Conservation (phyloP, 345 rosid genomes). For the Euphorbia tirucalli region DNA sequence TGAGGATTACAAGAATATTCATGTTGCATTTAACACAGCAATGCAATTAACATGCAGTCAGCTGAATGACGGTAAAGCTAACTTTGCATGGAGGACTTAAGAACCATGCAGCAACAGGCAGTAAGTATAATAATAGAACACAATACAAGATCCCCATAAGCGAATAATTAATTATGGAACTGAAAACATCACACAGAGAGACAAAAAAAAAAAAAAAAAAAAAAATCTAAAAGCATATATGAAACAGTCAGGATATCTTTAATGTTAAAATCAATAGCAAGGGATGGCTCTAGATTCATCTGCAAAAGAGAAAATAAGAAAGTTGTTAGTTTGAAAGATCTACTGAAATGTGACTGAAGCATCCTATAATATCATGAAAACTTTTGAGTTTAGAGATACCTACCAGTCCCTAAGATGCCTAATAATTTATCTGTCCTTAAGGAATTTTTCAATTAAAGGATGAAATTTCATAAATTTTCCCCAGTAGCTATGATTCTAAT, state of each 20-base stretch:
- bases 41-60: neutral
- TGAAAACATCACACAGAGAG: neutral
- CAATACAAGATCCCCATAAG: neutral
- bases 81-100: neutral
- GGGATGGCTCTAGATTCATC: slow-evolving; percentile 68
- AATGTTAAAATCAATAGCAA: slow-evolving; percentile 80
- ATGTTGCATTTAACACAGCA: neutral
- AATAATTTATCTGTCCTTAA: neutral
- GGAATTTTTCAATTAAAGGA: neutral
- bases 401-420: neutral
- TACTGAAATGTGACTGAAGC: slow-evolving; percentile 9
- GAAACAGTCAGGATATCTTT: slow-evolving; percentile 71
- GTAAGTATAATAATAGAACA: neutral
- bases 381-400: neutral
- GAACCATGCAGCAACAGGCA: neutral
- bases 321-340: slow-evolving; percentile 15
- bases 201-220: neutral
- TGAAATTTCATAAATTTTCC: neutral
- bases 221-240: neutral
- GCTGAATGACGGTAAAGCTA: neutral
- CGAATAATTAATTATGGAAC: neutral
- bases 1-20: neutral
- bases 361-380: neutral
- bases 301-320: slow-evolving; percentile 42
- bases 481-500: neutral